Base-by-base conservation (phyloP, 78 protist genomes). In the Dictyostelium purpureum region DNA sequence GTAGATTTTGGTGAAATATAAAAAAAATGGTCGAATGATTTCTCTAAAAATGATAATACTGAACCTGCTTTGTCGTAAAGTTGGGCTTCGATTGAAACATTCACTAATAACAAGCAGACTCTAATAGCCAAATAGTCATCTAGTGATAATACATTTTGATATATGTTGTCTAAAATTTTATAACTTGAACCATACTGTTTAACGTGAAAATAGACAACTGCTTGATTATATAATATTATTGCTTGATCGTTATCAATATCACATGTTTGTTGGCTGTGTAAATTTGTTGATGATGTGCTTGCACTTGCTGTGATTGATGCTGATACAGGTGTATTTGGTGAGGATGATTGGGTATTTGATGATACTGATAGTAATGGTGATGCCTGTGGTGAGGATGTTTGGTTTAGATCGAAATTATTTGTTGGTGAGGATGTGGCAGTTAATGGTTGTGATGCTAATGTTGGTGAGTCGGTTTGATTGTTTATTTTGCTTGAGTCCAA, bases 111-210 rank as follows among this genome's bases (percentile, higher is more conserved):
- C 6, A 85, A 85, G 38, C 92, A 85, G 24, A 73, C 59, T 56
- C 92, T 52, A 47, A 85, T 70, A 0, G 82, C 92, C 26, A 85
- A 35, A 45, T 73, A 85, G 18, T 85, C 92, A 57, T 85, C 92
- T 5, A 85, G 71, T 12, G 66, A 85, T 38, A 85, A 61, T 19
- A 85, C 59, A 18, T 85, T 75, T 47, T 65, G 74, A 45, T 61
- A 85, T 10, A 85, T 56, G 5, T 37, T 63, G 6, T 85, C 92
- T 7, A 85, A 59, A 57, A 52, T 37, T 16, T 21, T 10, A 33
- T 42, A 45, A 18, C 74, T 42, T 21, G 40, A n/a, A 6, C 77
- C 75, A 61, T 85, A 65, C 47, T 85, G 92, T 73, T 59, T 52
- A 6, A 59, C 43, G 4, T 63, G 16, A 52, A 71, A 54, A 28